phyloP scores from a whole-genome alignment of 306 rosid species.

The Trifolium subterraneum region DNA sequence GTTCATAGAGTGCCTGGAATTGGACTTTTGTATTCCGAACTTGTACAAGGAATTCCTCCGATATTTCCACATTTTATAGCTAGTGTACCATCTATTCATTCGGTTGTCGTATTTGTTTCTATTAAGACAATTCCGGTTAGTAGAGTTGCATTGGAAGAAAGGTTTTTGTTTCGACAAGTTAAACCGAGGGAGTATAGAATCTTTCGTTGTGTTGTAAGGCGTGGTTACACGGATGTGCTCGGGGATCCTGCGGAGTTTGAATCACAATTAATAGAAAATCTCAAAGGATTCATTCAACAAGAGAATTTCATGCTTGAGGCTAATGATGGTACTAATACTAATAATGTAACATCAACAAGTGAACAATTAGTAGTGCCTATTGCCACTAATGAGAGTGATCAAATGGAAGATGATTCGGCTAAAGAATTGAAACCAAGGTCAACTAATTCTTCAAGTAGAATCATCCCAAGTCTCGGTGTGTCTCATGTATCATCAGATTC shows the following conservation, averaged over 20 bases:
- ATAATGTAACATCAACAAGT: neutral
- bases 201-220: conserved; percentile 82
- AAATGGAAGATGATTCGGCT: neutral
- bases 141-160: conserved; percentile 59
- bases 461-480: conserved; percentile 17
- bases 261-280: conserved; percentile 55
- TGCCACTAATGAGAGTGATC: neutral
- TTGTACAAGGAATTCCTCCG: conserved; percentile 88
- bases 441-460: conserved; percentile 38
- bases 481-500: conserved; percentile 39
- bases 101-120: conserved; percentile 70
- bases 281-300: conserved; percentile 58
- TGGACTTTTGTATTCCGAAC: conserved; percentile 72
- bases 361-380: conserved; percentile 3
- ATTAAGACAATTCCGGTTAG: conserved; percentile 72
- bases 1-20: conserved; percentile 72
- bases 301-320: conserved; percentile 45
- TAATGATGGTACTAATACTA: conserved; percentile 4
- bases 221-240: conserved; percentile 67
- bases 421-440: conserved; percentile 11
- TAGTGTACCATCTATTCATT: conserved; percentile 71
- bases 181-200: conserved; percentile 63
- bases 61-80: conserved; percentile 70
- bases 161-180: conserved; percentile 74
- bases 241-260: conserved; percentile 62